phyloP scores from a whole-genome alignment of 139 green algal genomes.

The Chara braunii region DNA sequence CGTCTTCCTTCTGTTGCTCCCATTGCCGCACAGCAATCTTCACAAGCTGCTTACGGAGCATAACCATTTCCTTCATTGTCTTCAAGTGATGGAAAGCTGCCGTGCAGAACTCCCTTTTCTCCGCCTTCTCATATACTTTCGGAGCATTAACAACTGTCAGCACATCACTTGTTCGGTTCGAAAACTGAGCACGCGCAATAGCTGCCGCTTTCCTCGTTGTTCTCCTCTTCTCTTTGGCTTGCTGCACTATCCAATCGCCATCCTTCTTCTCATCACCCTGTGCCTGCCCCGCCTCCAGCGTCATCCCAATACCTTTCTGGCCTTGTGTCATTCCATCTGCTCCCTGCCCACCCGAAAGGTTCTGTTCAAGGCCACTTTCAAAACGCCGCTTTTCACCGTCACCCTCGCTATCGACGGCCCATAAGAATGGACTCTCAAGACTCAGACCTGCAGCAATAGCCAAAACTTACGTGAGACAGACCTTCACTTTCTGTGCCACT shows the following conservation, averaged over 20 bases:
- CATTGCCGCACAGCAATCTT: conserved; percentile 29
- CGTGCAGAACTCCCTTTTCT: conserved; percentile 34
- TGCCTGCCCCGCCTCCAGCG: no score
- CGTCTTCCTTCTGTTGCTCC: not conserved
- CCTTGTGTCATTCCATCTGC: no score
- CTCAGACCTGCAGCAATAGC: conserved; percentile 72
- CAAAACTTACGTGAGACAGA: conserved; percentile 66
- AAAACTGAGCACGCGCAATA: conserved; percentile 57
- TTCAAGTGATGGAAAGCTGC: conserved; percentile 57
- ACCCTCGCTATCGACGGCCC: conserved; percentile 7
- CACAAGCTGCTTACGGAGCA: conserved; percentile 59
- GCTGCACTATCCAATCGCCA: not conserved
- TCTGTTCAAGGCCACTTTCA: no score
- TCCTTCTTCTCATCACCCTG: no score
- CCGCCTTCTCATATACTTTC: conserved; percentile 58
- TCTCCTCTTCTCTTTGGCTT: conserved; percentile 14
- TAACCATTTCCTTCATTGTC: conserved; percentile 55
- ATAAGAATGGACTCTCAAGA: conserved; percentile 76
- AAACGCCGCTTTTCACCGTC: not conserved
- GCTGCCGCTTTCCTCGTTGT: conserved; percentile 23
- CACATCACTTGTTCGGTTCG: conserved; percentile 60
- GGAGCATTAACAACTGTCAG: conserved; percentile 67
- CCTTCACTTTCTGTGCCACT: no score
- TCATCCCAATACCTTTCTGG: no score
- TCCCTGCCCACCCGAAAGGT: not conserved